These are phyloP conservation scores for Sextonia rubra DNA, from an alignment of 164 flowering plant species.

Conservation along the genomic window DNA sequence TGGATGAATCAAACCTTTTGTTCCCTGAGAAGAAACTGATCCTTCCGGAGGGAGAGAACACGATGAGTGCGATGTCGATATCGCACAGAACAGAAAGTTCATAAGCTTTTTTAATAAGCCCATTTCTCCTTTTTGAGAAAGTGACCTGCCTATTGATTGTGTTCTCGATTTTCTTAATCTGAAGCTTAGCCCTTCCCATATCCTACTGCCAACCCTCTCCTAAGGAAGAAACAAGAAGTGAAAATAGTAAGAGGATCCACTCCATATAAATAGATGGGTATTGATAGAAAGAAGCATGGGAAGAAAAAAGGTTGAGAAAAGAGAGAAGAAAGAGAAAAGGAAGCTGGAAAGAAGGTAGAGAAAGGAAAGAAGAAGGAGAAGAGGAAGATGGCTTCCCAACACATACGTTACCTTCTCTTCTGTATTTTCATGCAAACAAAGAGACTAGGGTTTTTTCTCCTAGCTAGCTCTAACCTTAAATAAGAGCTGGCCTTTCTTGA, in stretches of 20 bases:
- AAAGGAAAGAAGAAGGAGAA: background rate
- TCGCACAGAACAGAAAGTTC: constrained; percentile 68
- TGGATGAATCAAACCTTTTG: constrained; percentile 23
- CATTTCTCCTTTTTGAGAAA: constrained; percentile 70
- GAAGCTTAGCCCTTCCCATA: constrained; percentile 10
- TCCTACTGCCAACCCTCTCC: background rate
- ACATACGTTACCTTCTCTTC: too few relatives aligned
- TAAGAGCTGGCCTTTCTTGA: too few relatives aligned
- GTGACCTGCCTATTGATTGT: constrained; percentile 68
- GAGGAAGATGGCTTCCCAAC: background rate
- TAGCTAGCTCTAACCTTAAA: too few relatives aligned
- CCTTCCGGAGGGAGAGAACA: constrained; percentile 66
- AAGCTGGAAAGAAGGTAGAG: background rate
- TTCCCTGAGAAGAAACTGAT: constrained; percentile 52
- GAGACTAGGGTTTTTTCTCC: too few relatives aligned
- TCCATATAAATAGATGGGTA: background rate
- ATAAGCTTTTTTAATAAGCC: constrained; percentile 71
- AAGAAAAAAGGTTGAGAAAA: background rate
- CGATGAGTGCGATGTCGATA: constrained; percentile 64
- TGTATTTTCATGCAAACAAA: too few relatives aligned
- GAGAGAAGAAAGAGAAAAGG: background rate
- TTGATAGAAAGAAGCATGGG: background rate
- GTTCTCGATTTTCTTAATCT: constrained; percentile 63
- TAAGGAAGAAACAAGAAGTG: background rate
- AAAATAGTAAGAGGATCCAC: constrained; percentile 1